phyloP scores from a whole-genome alignment of 257 asterid species.

The Solanum paucissectum region DNA sequence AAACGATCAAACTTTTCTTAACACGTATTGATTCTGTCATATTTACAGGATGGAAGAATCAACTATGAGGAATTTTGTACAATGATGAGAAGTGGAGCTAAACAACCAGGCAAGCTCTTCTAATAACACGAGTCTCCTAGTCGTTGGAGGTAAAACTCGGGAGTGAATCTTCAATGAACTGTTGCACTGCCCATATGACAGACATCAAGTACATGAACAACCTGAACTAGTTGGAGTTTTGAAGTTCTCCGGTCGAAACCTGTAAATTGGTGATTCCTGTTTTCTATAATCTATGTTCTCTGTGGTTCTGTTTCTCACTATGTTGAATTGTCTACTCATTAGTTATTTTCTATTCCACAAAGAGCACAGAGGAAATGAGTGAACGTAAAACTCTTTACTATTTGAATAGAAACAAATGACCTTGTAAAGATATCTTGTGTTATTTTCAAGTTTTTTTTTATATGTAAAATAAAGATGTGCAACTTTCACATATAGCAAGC shows the following conservation, averaged over 20 bases:
- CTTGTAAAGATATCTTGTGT: not conserved
- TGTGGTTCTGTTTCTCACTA: not conserved
- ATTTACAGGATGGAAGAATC: slow-evolving; percentile 70
- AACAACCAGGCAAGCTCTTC: slow-evolving; percentile 37
- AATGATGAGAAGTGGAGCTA: slow-evolving; percentile 80
- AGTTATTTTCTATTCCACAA: not conserved
- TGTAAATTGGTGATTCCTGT: not conserved
- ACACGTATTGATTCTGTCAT: not conserved
- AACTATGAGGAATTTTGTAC: slow-evolving; percentile 71
- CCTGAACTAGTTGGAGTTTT: not conserved
- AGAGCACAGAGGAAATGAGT: not conserved
- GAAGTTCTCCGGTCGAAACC: not conserved
- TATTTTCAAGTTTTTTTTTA: not conserved
- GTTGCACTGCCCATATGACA: not conserved
- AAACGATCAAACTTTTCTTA: not conserved
- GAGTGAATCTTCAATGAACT: not conserved
- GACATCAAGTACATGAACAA: not conserved
- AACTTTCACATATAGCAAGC: too few relatives aligned
- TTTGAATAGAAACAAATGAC: not conserved
- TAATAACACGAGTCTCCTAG: not conserved
- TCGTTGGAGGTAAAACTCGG: not conserved
- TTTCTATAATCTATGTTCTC: not conserved
- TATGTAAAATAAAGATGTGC: not conserved
- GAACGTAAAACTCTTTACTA: not conserved
- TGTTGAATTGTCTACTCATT: not conserved